phyloP scores from a whole-genome alignment of 306 rosid genomes.

The Echinosophora koreensis region DNA sequence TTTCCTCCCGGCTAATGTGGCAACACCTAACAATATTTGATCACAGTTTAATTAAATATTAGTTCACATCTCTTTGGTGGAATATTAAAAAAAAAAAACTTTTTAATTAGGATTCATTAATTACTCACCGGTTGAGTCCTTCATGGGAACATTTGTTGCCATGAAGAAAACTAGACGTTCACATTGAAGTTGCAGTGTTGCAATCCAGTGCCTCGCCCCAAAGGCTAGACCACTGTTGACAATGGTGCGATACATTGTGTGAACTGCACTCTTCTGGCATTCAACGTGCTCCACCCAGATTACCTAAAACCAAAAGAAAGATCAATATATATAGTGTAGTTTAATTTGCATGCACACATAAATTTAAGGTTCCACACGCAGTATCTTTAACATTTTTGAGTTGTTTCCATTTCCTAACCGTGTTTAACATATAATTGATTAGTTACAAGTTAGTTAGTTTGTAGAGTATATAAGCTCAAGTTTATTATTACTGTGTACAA shows the following conservation, averaged over 20 bases:
- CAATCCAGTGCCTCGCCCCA: slow-evolving; percentile 95
- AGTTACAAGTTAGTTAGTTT: no score
- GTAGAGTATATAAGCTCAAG: no score
- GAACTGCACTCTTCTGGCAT: slow-evolving; percentile 83
- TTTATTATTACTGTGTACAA: no score
- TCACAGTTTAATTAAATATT: not conserved
- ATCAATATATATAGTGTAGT: not conserved
- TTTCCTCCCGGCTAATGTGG: slow-evolving; percentile 94
- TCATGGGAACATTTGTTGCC: slow-evolving; percentile 99
- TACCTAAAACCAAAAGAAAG: slow-evolving; percentile 56
- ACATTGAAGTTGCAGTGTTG: slow-evolving; percentile 91
- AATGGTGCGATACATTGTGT: slow-evolving; percentile 75
- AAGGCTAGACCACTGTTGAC: slow-evolving; percentile 89
- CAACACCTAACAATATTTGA: slow-evolving; percentile 69
- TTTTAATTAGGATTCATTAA: not conserved
- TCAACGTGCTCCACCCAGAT: slow-evolving; percentile 96
- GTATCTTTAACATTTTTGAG: not conserved
- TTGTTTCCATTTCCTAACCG: not conserved
- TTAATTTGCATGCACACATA: not conserved
- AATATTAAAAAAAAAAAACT: not conserved
- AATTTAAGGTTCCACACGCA: not conserved
- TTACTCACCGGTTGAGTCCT: slow-evolving; percentile 69
- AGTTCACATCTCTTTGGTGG: not conserved
- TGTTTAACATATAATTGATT: no score
- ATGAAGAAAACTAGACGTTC: slow-evolving; percentile 79